A percentile compares a stretch with the other conserved stretches of the same genome.
These are phyloP conservation scores for Sarcodon aspratus DNA, from an alignment of 768 basidiomycete genomes.

Conservation along the genomic window DNA sequence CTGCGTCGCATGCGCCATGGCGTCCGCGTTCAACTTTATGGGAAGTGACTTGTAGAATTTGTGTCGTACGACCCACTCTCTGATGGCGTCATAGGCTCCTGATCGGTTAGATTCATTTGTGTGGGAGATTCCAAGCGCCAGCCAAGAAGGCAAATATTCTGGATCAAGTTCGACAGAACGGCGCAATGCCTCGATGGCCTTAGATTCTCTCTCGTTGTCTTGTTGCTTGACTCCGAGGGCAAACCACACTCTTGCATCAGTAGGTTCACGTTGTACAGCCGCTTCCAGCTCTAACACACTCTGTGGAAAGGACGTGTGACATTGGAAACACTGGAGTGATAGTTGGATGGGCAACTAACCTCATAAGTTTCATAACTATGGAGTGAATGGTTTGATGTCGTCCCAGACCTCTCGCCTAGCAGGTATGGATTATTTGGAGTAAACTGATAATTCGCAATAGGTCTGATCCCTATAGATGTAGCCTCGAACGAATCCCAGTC, in stretches of 20 bases:
- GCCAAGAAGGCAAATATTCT: constrained; percentile 66
- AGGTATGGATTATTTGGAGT: constrained; percentile 73
- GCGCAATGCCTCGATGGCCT: constrained; percentile 77
- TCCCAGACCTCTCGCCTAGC: constrained; percentile 39
- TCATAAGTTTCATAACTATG: constrained; percentile 20
- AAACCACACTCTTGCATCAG: constrained; percentile 72
- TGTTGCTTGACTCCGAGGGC: constrained; percentile 94
- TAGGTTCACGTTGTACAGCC: constrained; percentile 67
- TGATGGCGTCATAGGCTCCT: constrained; percentile 70
- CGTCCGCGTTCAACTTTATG: constrained; percentile 20
- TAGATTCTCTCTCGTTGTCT: constrained; percentile 90
- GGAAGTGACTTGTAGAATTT: constrained; percentile 36
- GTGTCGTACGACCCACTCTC: constrained; percentile 71
- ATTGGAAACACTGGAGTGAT: no score
- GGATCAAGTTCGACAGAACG: constrained; percentile 79
- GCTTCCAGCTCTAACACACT: constrained; percentile 86
- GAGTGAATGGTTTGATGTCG: constrained; percentile 32
- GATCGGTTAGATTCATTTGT: constrained; percentile 79
- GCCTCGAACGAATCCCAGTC: constrained; percentile 83
- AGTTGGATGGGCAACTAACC: constrained; percentile 17
- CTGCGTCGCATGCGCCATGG: constrained; percentile 7
- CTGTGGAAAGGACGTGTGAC: constrained; percentile 13
- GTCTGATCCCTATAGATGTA: constrained; percentile 50
- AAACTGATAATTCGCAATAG: constrained; percentile 54
- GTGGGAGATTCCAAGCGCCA: constrained; percentile 82